Evolutionary conservation across 2,329 filamentous ascomycete species (phyloP).

Genomic region (Cordyceps cateniannulata): DNA sequence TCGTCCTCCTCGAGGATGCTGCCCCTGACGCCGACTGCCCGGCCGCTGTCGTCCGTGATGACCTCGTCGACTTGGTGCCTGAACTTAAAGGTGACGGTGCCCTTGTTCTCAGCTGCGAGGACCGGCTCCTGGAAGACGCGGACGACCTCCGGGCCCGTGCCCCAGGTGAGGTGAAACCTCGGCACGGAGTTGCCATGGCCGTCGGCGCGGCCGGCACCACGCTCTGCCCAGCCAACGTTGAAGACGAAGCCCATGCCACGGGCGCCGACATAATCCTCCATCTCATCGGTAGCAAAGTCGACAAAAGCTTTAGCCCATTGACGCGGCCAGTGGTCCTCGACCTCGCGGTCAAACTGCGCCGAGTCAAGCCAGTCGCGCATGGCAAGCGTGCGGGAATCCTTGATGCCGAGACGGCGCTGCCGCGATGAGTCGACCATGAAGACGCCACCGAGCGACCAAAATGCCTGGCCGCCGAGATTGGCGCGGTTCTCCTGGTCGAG

Average conservation of each 20-base stretch:
- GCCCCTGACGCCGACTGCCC: slow-evolving; percentile 47
- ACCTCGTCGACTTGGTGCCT: slow-evolving; percentile 52
- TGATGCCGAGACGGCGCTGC: slow-evolving; percentile 52
- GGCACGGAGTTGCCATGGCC: slow-evolving; percentile 59
- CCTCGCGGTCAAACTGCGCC: slow-evolving; percentile 50
- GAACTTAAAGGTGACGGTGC: slow-evolving; percentile 48
- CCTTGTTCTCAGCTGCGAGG: slow-evolving; percentile 42
- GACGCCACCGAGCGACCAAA: slow-evolving; percentile 57
- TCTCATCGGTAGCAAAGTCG: slow-evolving; percentile 51
- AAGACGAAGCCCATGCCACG: slow-evolving; percentile 45
- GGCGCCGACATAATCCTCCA: slow-evolving; percentile 51
- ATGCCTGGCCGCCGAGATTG: slow-evolving; percentile 55
- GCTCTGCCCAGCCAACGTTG: slow-evolving; percentile 56
- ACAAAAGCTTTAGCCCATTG: slow-evolving; percentile 60
- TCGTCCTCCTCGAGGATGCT: slow-evolving; percentile 46
- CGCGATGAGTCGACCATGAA: slow-evolving; percentile 52
- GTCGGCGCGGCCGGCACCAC: slow-evolving; percentile 47
- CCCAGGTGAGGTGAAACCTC: slow-evolving; percentile 57
- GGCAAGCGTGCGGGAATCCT: slow-evolving; percentile 50
- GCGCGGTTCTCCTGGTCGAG: slow-evolving; percentile 52
- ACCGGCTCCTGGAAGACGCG: slow-evolving; percentile 52
- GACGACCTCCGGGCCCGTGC: slow-evolving; percentile 54
- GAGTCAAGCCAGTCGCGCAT: slow-evolving; percentile 53
- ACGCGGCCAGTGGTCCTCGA: slow-evolving; percentile 51
- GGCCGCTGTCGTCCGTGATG: slow-evolving; percentile 43